Percentiles rank a stretch among this genome's conserved stretches.
phyloP scores from a whole-genome alignment of 2,329 filamentous ascomycete genomes.

The Annulohypoxylon truncatum region DNA sequence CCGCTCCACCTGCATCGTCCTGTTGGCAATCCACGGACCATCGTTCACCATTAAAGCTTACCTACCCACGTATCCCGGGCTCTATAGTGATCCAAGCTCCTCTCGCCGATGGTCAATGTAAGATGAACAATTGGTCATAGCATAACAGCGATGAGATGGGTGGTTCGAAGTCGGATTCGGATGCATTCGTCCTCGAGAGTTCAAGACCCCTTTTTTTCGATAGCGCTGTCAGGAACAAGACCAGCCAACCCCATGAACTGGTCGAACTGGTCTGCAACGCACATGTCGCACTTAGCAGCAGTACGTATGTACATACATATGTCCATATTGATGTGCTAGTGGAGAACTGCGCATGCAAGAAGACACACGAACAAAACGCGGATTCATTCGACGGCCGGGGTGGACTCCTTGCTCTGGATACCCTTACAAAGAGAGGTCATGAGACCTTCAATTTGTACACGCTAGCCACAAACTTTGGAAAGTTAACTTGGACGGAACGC shows the following conservation, averaged over 20 bases:
- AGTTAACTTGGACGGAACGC: conserved; percentile 39
- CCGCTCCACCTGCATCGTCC: conserved; percentile 36
- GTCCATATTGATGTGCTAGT: conserved; percentile 19
- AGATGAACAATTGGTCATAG: conserved; percentile 26
- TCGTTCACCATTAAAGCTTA: conserved; percentile 32
- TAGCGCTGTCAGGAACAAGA: conserved; percentile 40
- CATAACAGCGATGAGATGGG: neutral
- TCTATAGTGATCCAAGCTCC: conserved; percentile 24
- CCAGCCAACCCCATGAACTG: conserved; percentile 37
- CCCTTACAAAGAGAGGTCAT: conserved; percentile 44
- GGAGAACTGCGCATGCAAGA: conserved; percentile 37
- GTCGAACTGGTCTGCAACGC: conserved; percentile 40
- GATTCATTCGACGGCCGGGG: conserved; percentile 40
- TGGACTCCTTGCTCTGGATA: conserved; percentile 43
- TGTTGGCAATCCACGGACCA: conserved; percentile 36
- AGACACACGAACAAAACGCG: conserved; percentile 37
- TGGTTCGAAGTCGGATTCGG: neutral
- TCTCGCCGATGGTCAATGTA: conserved; percentile 2
- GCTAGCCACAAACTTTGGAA: conserved; percentile 43
- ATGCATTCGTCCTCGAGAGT: conserved; percentile 16
- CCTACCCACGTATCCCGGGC: conserved; percentile 16
- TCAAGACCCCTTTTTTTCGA: conserved; percentile 16
- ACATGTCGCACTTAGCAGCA: conserved; percentile 40
- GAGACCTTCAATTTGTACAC: conserved; percentile 42
- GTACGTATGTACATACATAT: conserved; percentile 31